Base-by-base conservation (phyloP, 805 yeast genomes). In the Lipomyces kockii region DNA sequence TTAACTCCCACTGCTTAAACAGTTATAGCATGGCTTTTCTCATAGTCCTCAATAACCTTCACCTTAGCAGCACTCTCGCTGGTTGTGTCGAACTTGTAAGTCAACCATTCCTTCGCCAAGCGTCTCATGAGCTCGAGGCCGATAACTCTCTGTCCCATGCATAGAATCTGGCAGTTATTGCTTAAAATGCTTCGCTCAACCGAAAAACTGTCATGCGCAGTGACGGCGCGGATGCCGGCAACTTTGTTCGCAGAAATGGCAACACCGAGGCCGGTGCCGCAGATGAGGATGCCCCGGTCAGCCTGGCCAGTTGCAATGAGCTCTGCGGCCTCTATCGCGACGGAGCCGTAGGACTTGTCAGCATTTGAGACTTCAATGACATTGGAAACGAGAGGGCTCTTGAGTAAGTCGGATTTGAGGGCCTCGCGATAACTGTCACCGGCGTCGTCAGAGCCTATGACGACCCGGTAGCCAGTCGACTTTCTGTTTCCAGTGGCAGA, bases 201-300 rank as follows among this genome's bases (percentile, higher is more conserved):
- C 53, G 82, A 78, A 75, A 82, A 82, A 5, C 82, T 78, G 71
- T 82, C 85, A 65, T 82, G 84, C 3, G 84, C 85, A 27, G 85
- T 82, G 9, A 80, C 84, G 0, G 85, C 85, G 58, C 85, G 75
- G 63, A 82, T 81, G 11, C 84, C 84, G 2, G 76, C 72, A 25
- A 82, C 85, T 70, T 82, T 82, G 74, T 82, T 83, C 14, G 85
- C 85, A 51, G 82, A 75, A 60, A 83, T 78, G 14, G 84, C 84
- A n/a, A 83, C 84, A 0, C 85, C 85, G 46, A 83, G 76, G 0
- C 85, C 85, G 8, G 85, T 83, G 2, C 85, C 85, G 72, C 85
- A 83, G 69, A 83, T 79, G 53, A 83, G 74, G 35, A 83, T 78
- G 11, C 81, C 85, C 29, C 85, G 74, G 66, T 83, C 84, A 11